Percentiles rank a stretch among this genome's conserved stretches.
Evolutionary conservation across 495 filamentous ascomycete species (phyloP).

Genomic region (Aspergillus indologenus): DNA sequence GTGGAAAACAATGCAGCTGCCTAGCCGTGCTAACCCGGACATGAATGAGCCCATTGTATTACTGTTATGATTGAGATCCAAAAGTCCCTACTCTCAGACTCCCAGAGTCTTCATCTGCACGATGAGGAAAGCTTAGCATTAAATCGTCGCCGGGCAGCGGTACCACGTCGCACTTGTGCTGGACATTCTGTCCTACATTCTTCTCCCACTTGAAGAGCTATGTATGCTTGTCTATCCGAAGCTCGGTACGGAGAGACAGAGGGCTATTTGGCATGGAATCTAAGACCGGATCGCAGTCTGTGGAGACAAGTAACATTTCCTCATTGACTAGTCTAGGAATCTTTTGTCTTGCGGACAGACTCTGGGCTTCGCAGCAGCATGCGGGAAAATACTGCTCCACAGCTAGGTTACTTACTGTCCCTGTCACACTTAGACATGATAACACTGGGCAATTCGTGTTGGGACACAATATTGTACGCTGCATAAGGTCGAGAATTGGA

Average conservation of each 20-base stretch:
- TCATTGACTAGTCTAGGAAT: no score
- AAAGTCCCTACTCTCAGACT: no score
- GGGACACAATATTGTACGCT: no score
- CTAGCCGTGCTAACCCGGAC: not conserved
- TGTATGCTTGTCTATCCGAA: no score
- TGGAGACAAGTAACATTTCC: no score
- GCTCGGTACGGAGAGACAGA: not conserved
- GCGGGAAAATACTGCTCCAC: no score
- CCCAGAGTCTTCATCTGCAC: not conserved
- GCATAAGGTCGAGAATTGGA: no score
- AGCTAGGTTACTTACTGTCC: no score
- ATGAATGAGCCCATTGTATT: not conserved
- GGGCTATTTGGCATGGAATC: not conserved
- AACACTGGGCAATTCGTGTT: no score
- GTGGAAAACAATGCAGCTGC: not conserved
- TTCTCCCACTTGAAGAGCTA: not conserved
- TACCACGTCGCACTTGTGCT: slow-evolving; percentile 4
- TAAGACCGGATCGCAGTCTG: not conserved
- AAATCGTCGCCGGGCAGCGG: slow-evolving; percentile 11
- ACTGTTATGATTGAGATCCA: no score
- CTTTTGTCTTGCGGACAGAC: no score
- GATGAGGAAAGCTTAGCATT: slow-evolving; percentile 3
- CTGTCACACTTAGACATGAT: no score
- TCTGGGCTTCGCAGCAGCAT: not conserved
- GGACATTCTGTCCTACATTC: slow-evolving; percentile 17